Evolutionary conservation across 2,329 filamentous ascomycete genomes (phyloP), one percentile per base, ranked within the genome.

Genomic region (Scedosporium apiospermum): DNA sequence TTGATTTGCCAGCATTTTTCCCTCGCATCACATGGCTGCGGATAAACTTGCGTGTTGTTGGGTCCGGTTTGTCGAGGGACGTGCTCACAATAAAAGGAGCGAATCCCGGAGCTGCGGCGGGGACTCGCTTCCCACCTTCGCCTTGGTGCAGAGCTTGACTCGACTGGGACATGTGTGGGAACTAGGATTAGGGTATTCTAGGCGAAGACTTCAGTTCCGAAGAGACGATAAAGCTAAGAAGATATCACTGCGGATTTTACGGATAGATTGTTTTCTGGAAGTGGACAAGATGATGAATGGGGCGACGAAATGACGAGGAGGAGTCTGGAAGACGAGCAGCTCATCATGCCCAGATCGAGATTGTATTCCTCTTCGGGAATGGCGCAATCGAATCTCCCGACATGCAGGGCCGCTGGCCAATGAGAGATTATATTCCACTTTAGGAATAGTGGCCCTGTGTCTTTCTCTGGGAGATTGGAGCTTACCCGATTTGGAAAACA

Each of bases 21-120:
- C 67, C 69, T 14, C 68, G 67, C 69, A 71, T 71, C 9, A 69
- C 68, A 68, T 71, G 67, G 63, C 69, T 69, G 49, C 69, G 68
- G 46, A 71, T 71, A 16, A 66, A 57, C 58, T 65, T 67, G 58
- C 68, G 68, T 3, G 67, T 69, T 6, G 46, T 64, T 57, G 60
- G 30, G 21, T 59, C 57, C 4, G 68, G 67, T 61, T 69, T 67
- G 6, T 65, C 64, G 55, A 67, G 63, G 2, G 68, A 62, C 1
- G 67, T 68, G 51, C 64, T 60, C 23, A 69, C 63, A 51, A 71
- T 69, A 38, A 65, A 67, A 1, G 57, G 10, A 6, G n/a, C 57
- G 34, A 42, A 42, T 7, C 10, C 55, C 38, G 12, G 4, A 6
- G 3, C 16, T 6, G 4, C 6, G 9, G 21, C 51, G 2, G 9